A percentile compares a stretch with the other conserved stretches of the same genome.
These are phyloP conservation scores for Phytophthora citricola DNA, from an alignment of 352 stramenopile species.

Conservation along the genomic window DNA sequence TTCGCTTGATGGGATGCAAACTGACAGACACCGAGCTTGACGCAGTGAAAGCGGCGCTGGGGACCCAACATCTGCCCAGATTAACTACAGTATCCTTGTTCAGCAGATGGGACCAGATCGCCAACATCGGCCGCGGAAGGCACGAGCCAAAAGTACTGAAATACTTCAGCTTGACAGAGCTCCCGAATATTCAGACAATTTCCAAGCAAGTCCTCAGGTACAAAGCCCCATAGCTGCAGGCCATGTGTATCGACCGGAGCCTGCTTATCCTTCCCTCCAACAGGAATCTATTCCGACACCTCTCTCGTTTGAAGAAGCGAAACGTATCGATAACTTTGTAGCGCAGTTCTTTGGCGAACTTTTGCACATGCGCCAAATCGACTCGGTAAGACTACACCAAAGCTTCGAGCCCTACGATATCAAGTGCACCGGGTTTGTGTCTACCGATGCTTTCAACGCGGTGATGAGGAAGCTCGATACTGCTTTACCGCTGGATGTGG, in stretches of 20 bases:
- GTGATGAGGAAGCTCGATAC: constrained; percentile 76
- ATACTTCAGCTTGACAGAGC: constrained; percentile 18
- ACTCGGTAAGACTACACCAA: constrained; percentile 34
- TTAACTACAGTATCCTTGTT: constrained; percentile 61
- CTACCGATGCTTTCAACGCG: constrained; percentile 62
- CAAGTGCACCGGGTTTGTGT: constrained; percentile 65
- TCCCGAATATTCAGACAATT: constrained; percentile 22
- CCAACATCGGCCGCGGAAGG: constrained; percentile 33
- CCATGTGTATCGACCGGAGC: constrained; percentile 14
- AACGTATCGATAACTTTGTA: constrained; percentile 52
- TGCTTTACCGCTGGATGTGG: constrained; percentile 49
- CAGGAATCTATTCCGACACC: constrained; percentile 2
- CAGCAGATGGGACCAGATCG: constrained; percentile 50
- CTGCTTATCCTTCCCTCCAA: not conserved
- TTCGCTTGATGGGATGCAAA: constrained; percentile 79
- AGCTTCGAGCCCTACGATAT: constrained; percentile 70
- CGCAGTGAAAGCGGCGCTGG: constrained; percentile 58
- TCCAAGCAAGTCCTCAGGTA: constrained; percentile 7
- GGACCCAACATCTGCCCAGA: constrained; percentile 43
- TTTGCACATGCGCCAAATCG: constrained; percentile 47
- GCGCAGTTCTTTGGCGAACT: constrained; percentile 59
- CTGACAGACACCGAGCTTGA: constrained; percentile 58
- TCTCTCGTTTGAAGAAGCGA: constrained; percentile 50
- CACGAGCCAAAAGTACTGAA: constrained; percentile 15
- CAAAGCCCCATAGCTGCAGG: constrained; percentile 24